These are phyloP conservation scores for Candida peoriensis DNA, from an alignment of 805 yeast species.

Conservation along the genomic window DNA sequence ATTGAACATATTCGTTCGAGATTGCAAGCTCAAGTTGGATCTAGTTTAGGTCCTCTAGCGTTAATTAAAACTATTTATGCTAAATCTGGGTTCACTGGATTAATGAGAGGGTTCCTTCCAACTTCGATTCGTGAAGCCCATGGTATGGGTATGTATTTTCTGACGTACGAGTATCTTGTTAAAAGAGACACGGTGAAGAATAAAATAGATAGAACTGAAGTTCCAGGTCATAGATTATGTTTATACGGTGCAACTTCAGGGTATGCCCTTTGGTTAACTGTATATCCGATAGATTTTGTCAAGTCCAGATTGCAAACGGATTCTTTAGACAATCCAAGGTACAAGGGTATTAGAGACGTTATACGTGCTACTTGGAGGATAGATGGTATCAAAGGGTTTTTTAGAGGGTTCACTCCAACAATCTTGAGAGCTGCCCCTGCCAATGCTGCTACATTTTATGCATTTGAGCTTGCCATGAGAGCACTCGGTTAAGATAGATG, in stretches of 20 bases:
- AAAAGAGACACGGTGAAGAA: conserved; percentile 52
- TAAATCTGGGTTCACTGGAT: conserved; percentile 50
- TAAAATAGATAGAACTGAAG: conserved; percentile 53
- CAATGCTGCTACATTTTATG: conserved; percentile 93
- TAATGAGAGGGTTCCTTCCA: conserved; percentile 79
- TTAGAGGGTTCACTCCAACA: conserved; percentile 90
- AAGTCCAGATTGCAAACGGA: conserved; percentile 87
- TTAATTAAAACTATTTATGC: conserved; percentile 54
- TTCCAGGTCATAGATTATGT: conserved; percentile 87
- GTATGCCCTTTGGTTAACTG: conserved; percentile 75
- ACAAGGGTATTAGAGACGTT: conserved; percentile 56
- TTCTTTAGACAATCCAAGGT: conserved; percentile 52
- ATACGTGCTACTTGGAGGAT: conserved; percentile 44
- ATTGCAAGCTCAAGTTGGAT: conserved; percentile 76
- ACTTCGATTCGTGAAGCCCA: conserved; percentile 80
- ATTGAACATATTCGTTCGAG: conserved; percentile 94
- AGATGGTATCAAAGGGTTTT: conserved; percentile 74
- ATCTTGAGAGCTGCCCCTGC: conserved; percentile 97
- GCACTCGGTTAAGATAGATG: conserved; percentile 19
- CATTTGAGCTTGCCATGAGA: conserved; percentile 88
- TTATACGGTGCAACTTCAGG: conserved; percentile 89
- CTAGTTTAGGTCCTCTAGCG: conserved; percentile 71
- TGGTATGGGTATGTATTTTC: conserved; percentile 85
- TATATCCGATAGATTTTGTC: conserved; percentile 87
- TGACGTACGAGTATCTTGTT: conserved; percentile 86